These are phyloP conservation scores for Calocybe gangraenosa DNA, from an alignment of 768 basidiomycete species.

Conservation along the genomic window DNA sequence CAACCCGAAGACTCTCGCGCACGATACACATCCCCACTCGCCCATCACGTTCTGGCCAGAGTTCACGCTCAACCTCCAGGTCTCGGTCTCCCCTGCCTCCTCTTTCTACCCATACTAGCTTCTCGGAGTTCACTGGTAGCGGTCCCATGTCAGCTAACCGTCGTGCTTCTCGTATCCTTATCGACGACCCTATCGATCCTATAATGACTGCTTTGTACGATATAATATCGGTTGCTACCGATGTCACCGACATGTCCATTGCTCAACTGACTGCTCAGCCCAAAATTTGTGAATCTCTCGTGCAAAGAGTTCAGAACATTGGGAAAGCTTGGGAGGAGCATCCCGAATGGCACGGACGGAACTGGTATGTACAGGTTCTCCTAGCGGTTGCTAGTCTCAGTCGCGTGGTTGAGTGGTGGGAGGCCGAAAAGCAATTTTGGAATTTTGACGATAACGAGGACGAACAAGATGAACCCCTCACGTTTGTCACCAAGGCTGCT, in stretches of 20 bases:
- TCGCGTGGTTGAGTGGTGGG: conserved; percentile 99
- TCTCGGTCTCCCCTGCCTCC: conserved; percentile 91
- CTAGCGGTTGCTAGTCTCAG: conserved; percentile 94
- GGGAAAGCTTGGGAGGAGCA: conserved; percentile 97
- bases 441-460: conserved; percentile 93
- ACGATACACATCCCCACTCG: conserved; percentile 74
- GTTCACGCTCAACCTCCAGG: conserved; percentile 91
- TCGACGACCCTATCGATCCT: conserved; percentile 84
- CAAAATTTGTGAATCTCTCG: conserved; percentile 80
- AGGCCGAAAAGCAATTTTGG: conserved; percentile 99
- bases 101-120: conserved; percentile 57
- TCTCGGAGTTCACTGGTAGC: conserved; percentile 47
- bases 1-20: conserved; percentile 81
- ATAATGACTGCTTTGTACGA: conserved; percentile 90
- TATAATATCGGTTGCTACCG: conserved; percentile 89
- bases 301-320: conserved; percentile 86
- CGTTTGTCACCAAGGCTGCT: conserved; percentile 89
- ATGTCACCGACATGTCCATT: conserved; percentile 87
- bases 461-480: conserved; percentile 85
- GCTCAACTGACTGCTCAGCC: conserved; percentile 82
- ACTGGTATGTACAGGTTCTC: conserved; percentile 97
- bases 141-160: conserved; percentile 52
- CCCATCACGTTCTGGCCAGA: conserved; percentile 67
- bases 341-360: conserved; percentile 95
- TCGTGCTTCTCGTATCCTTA: conserved; percentile 76